Evolutionary conservation across 805 yeast species (phyloP).

Genomic region (Starmerella potacharoeniae): DNA sequence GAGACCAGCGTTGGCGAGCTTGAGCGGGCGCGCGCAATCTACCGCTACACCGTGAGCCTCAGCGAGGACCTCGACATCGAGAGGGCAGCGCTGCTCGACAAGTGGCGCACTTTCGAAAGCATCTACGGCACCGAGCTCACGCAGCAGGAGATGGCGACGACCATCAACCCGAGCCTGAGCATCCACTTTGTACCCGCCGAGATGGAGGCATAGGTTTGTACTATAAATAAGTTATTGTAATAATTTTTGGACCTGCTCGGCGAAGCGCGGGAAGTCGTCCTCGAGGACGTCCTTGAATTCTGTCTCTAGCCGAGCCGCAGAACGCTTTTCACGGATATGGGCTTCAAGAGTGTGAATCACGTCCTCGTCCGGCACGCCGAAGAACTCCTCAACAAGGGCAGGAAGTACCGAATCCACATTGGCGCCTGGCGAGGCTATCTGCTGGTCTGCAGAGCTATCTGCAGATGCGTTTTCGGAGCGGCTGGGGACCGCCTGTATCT

Average conservation of each 20-base stretch:
- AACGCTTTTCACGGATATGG: neutral
- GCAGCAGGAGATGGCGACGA: neutral
- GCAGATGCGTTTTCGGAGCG: too few species aligned
- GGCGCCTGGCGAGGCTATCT: neutral
- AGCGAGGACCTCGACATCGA: slow-evolving; percentile 1
- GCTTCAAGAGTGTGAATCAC: neutral
- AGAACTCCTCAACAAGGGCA: neutral
- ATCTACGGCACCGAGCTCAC: neutral
- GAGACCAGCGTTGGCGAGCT: slow-evolving; percentile 46
- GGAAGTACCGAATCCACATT: neutral
- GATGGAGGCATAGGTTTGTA: neutral
- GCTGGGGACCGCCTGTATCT: too few species aligned
- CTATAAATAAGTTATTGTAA: neutral
- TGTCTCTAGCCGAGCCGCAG: neutral
- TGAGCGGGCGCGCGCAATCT: slow-evolving; percentile 52
- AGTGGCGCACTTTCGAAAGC: neutral
- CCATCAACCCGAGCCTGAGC: neutral
- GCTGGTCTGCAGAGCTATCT: too few species aligned
- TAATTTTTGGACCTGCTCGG: neutral
- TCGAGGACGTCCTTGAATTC: neutral
- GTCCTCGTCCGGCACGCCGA: neutral
- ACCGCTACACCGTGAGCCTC: slow-evolving; percentile 35
- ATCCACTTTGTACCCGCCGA: neutral
- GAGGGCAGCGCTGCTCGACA: neutral
- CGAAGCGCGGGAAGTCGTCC: slow-evolving; percentile 1